Base-by-base conservation (phyloP, 495 filamentous ascomycete species). In the Pseudoneurospora amorphoporcata region DNA sequence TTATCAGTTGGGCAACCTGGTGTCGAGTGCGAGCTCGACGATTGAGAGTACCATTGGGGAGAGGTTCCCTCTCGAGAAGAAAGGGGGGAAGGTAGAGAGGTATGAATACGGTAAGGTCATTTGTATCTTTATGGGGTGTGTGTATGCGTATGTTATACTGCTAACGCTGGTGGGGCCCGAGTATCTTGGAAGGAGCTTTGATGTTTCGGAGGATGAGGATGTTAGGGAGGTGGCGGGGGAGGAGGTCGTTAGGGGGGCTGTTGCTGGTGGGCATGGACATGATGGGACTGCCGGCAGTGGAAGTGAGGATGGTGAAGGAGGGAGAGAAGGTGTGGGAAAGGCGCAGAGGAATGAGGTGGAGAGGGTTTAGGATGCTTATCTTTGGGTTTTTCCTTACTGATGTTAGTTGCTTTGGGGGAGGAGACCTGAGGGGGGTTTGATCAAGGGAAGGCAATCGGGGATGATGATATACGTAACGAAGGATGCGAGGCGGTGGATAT, bases 81-180 rank as follows among this genome's bases (percentile, higher is more conserved):
- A 17, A 0, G 53, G 53, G 2, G 39, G 39, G 39, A 40, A 35
- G 0, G 79, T 79, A 0, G 74, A 79, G 42, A 83, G 93, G 38
- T 97, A 94, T 78, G 82, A 93, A 68, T 97, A 97, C 70, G 94
- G 94, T 14, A 91, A 91, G 73, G 94, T 97, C 4, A 94, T 97
- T 75, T 93, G 92, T 72, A 95, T 97, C 76, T 94, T 97, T 79
- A 93, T 97, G 92, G 94, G 88, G 3, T 94, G 92, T 75, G 94
- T 97, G n/a, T 97, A 90, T 80, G 90, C 81, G 7, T 97, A 96
- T 78, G 86, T 90, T 8, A 93, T 97, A 73, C 0, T 95, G 0
- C 74, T 96, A 29, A 91, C 92, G 0, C 76, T 96, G 17, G 72
- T 93, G 1, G 94, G 94, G 0, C 94, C 94, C 0, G 94, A 97